phyloP scores from a whole-genome alignment of 495 filamentous ascomycete genomes.

The Podospora anserina region DNA sequence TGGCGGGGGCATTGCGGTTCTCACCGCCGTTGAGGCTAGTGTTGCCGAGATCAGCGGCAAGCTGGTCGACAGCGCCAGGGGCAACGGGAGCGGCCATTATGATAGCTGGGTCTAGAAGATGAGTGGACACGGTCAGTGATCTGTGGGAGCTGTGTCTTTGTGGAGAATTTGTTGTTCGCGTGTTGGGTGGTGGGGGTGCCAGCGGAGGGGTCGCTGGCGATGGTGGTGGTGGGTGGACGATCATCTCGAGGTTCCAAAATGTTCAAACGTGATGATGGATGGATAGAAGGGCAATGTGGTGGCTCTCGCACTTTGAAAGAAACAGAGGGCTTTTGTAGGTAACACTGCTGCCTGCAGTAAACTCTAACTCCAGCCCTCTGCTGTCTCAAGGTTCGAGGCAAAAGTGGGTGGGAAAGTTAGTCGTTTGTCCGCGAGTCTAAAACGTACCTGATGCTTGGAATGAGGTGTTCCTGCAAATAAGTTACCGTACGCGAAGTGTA shows the following conservation, averaged over 20 bases:
- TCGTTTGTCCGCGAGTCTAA: neutral
- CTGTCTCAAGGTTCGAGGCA: neutral
- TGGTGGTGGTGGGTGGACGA: too few relatives aligned
- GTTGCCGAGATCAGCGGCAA: conserved; percentile 60
- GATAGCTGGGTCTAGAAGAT: conserved; percentile 16
- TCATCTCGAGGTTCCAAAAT: too few relatives aligned
- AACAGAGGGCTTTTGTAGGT: neutral
- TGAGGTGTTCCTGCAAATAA: conserved; percentile 9
- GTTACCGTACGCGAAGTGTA: conserved; percentile 25
- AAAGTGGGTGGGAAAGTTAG: conserved; percentile 1
- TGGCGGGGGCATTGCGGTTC: conserved; percentile 56
- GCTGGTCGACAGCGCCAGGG: conserved; percentile 66
- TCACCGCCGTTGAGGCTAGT: conserved; percentile 60
- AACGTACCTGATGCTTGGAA: conserved; percentile 24
- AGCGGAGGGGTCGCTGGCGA: too few relatives aligned
- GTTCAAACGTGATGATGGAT: too few relatives aligned
- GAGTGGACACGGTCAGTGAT: neutral
- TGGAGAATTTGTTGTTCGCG: too few relatives aligned
- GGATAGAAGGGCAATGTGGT: too few relatives aligned
- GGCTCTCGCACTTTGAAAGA: neutral
- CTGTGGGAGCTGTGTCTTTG: too few relatives aligned
- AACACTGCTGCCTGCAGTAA: neutral
- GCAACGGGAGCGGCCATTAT: conserved; percentile 62
- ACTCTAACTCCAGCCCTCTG: neutral
- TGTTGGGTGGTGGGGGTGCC: too few relatives aligned